Evolutionary conservation across 2,329 filamentous ascomycete genomes (phyloP).

Genomic region (Clarireedia monteithiana): DNA sequence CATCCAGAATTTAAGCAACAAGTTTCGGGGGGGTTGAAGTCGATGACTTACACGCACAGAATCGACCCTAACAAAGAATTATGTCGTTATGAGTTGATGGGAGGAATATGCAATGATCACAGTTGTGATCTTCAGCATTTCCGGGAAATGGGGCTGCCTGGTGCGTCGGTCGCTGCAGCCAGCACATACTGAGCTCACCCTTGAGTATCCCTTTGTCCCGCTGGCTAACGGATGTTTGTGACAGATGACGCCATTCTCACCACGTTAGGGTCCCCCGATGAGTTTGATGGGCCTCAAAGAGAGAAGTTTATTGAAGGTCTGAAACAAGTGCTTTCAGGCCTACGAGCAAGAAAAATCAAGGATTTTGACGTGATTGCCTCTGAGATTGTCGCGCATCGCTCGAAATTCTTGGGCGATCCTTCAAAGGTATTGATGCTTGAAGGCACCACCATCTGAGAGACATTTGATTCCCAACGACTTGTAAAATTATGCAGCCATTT

Average conservation of each 20-base stretch:
- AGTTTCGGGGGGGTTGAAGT: constrained; percentile 72
- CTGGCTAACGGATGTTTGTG: constrained; percentile 31
- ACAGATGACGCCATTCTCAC: constrained; percentile 68
- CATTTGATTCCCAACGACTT: constrained; percentile 14
- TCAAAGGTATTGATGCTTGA: constrained; percentile 55
- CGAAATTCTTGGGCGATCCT: constrained; percentile 55
- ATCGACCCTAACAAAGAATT: constrained; percentile 70
- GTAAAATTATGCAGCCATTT: constrained; percentile 19
- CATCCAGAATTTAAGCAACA: constrained; percentile 67
- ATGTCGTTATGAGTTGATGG: constrained; percentile 68
- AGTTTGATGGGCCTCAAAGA: constrained; percentile 53
- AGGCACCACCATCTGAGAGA: constrained; percentile 20
- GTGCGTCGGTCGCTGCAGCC: constrained; percentile 49
- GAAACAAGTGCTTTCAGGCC: constrained; percentile 49
- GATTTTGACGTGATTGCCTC: constrained; percentile 61
- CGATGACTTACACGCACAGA: constrained; percentile 86
- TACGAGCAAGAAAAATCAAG: constrained; percentile 51
- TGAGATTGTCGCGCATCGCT: constrained; percentile 59
- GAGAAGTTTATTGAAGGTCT: constrained; percentile 55
- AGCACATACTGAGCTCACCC: constrained; percentile 17
- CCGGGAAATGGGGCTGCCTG: constrained; percentile 59
- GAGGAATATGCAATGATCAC: constrained; percentile 63
- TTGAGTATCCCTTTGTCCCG: constrained; percentile 26
- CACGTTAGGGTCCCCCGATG: constrained; percentile 60
- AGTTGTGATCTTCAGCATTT: constrained; percentile 79